Percentiles rank a stretch among this genome's conserved stretches.
phyloP scores from a whole-genome alignment of 176 grass and related monocot species.

The Carex scoparia region DNA sequence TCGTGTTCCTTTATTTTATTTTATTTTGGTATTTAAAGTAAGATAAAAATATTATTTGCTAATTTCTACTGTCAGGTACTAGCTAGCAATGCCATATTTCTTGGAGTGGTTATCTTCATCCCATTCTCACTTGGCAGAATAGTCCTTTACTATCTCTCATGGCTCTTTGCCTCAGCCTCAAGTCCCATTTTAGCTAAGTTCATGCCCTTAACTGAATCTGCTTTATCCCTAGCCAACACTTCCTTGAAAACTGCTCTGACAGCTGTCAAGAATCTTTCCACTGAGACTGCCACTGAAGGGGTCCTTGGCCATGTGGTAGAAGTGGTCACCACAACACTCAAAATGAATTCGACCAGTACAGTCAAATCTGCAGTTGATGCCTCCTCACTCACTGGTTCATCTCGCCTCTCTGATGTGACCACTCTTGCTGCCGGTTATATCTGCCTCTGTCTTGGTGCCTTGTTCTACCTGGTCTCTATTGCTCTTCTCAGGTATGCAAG shows the following conservation, averaged over 20 bases:
- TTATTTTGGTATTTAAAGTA: conserved; percentile 8
- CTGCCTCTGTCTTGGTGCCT: conserved; percentile 69
- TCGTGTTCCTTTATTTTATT: background rate
- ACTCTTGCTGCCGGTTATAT: conserved; percentile 91
- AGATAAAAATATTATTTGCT: conserved; percentile 5
- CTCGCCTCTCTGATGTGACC: conserved; percentile 89
- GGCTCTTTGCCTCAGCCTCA: conserved; percentile 93
- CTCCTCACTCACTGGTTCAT: conserved; percentile 43
- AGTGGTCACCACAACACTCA: conserved; percentile 66
- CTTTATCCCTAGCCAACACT: conserved; percentile 75
- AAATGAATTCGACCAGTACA: conserved; percentile 64
- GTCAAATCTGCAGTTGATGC: conserved; percentile 51
- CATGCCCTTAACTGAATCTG: conserved; percentile 73
- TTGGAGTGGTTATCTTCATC: conserved; percentile 88
- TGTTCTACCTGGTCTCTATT: conserved; percentile 79
- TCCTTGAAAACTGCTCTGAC: conserved; percentile 76
- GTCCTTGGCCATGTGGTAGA: conserved; percentile 69
- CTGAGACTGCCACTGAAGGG: conserved; percentile 57
- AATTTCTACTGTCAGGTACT: conserved; percentile 59
- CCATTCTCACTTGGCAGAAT: conserved; percentile 97
- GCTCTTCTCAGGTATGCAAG: conserved; percentile 81
- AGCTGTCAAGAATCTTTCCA: conserved; percentile 75
- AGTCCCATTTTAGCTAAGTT: conserved; percentile 71
- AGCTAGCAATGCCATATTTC: conserved; percentile 99
- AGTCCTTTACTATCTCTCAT: conserved; percentile 81